These are phyloP conservation scores for Penicillium macrosclerotiorum DNA, from an alignment of 495 filamentous ascomycete genomes.

Conservation along the genomic window DNA sequence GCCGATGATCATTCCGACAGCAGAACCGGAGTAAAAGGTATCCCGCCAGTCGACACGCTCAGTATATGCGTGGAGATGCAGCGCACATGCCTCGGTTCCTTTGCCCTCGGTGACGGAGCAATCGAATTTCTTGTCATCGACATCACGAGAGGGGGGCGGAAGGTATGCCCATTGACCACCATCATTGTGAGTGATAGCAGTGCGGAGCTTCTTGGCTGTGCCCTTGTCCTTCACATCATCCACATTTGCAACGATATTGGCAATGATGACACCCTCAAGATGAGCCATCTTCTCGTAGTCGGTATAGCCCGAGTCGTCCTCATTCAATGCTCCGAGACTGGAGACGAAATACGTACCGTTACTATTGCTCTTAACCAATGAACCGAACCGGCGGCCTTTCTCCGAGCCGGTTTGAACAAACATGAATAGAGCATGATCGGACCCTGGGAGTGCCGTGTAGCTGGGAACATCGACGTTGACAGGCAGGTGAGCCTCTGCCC, in stretches of 20 bases:
- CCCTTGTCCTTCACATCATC: conserved; percentile 57
- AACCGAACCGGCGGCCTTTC: conserved; percentile 66
- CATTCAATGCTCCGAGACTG: conserved; percentile 73
- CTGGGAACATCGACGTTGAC: conserved; percentile 70
- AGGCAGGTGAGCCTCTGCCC: conserved; percentile 84
- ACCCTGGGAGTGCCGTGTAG: conserved; percentile 92
- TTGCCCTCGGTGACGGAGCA: conserved; percentile 56
- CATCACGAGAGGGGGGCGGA: conserved; percentile 63
- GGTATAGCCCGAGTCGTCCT: conserved; percentile 70
- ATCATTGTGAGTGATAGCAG: conserved; percentile 93
- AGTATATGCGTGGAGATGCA: conserved; percentile 94
- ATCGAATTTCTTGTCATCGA: conserved; percentile 63
- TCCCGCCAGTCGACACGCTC: conserved; percentile 76
- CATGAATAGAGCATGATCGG: conserved; percentile 87
- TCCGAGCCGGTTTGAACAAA: conserved; percentile 74
- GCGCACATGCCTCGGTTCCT: conserved; percentile 64
- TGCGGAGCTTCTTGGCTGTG: conserved; percentile 75
- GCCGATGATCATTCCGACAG: conserved; percentile 87
- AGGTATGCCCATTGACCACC: conserved; percentile 81
- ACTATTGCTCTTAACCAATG: conserved; percentile 94
- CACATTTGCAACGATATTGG: conserved; percentile 80
- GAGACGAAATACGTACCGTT: conserved; percentile 94
- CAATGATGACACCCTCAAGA: conserved; percentile 83
- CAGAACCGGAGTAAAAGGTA: conserved; percentile 82
- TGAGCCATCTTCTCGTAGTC: conserved; percentile 96